A percentile compares a stretch with the other conserved stretches of the same genome.
Evolutionary conservation across 306 rosid genomes (phyloP).

Genomic region (Herpetospermum pedunculosum): DNA sequence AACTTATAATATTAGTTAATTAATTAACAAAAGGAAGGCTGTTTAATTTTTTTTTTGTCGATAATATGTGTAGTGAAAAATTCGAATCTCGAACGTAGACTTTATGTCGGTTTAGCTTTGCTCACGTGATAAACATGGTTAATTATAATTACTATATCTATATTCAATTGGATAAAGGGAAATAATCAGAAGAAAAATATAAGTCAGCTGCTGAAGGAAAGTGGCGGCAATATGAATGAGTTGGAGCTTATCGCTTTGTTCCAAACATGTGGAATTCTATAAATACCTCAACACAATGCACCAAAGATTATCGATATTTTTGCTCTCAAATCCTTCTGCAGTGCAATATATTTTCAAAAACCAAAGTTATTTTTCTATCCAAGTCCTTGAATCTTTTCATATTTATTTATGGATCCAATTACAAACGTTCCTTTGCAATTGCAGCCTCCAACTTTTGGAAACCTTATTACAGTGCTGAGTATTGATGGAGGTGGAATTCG

Average conservation of each 20-base stretch:
- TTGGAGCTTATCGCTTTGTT: not conserved
- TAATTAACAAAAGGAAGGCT: no score
- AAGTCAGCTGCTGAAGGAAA: not conserved
- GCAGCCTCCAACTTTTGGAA: constrained; percentile 53
- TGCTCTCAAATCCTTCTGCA: not conserved
- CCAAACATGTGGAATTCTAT: not conserved
- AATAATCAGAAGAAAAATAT: not conserved
- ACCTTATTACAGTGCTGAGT: constrained; percentile 50
- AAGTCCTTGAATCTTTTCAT: not conserved
- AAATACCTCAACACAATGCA: not conserved
- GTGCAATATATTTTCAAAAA: not conserved
- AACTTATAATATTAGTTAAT: no score
- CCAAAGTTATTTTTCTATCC: not conserved
- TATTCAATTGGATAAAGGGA: not conserved
- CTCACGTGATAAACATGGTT: no score
- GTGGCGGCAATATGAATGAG: not conserved
- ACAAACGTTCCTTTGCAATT: constrained; percentile 23
- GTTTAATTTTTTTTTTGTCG: no score
- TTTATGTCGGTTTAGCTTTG: no score
- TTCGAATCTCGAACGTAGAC: no score
- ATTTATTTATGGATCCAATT: constrained; percentile 14
- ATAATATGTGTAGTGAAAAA: no score
- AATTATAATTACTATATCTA: no score
- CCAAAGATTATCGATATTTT: not conserved
- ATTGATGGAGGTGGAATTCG: constrained; percentile 87